Conservation (phyloP, 768 basidiomycete species). For the Termitomyces sp. region DNA sequence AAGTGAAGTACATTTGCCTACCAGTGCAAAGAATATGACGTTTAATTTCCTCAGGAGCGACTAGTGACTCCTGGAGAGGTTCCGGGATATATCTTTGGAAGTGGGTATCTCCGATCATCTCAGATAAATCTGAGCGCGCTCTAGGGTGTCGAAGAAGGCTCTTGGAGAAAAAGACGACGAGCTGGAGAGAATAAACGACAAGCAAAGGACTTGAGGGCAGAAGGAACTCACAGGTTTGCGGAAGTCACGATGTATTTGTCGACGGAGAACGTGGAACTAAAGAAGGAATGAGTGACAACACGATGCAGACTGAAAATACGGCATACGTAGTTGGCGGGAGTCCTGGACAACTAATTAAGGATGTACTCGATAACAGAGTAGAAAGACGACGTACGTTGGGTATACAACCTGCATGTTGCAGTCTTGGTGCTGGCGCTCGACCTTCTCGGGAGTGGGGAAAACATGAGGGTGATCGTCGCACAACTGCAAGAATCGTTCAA, state of each 20-base stretch:
- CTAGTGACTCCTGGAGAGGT: constrained; percentile 62
- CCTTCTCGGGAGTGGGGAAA: constrained; percentile 84
- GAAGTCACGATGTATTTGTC: constrained; percentile 97
- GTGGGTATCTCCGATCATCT: constrained; percentile 83
- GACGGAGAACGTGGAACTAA: constrained; percentile 93
- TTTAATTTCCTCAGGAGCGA: constrained; percentile 79
- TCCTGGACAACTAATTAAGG: constrained; percentile 36
- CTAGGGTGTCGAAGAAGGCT: constrained; percentile 90
- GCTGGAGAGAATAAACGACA: constrained; percentile 30
- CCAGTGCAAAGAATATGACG: constrained; percentile 89
- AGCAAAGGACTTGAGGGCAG: not conserved
- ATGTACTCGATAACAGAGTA: constrained; percentile 1
- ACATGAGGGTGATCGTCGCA: constrained; percentile 95
- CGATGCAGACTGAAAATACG: not conserved
- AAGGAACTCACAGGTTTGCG: constrained; percentile 77
- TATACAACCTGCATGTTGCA: constrained; percentile 99
- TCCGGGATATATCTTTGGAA: constrained; percentile 97
- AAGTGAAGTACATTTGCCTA: constrained; percentile 17
- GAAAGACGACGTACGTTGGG: constrained; percentile 63
- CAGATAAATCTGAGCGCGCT: constrained; percentile 80
- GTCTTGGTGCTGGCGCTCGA: constrained; percentile 95
- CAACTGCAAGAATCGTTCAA: constrained; percentile 96
- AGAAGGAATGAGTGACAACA: constrained; percentile 1
- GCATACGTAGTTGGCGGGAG: constrained; percentile 89
- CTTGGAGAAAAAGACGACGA: constrained; percentile 97